These are phyloP conservation scores for Trichoderma cornu-damae DNA, from an alignment of 2,329 filamentous ascomycete species.

Conservation along the genomic window DNA sequence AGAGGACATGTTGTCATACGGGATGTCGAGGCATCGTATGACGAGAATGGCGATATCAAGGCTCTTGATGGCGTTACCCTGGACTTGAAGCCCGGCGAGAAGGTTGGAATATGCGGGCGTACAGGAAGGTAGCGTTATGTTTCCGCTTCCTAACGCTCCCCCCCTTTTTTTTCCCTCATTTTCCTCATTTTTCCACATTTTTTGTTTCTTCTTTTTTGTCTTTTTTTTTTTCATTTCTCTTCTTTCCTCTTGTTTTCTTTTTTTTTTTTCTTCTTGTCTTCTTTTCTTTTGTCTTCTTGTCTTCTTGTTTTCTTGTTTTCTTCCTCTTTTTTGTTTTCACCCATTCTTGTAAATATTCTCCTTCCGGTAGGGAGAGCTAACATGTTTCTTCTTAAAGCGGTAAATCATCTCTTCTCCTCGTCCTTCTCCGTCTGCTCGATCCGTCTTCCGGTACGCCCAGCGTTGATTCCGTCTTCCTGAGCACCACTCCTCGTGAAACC, in stretches of 20 bases:
- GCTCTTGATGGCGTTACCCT: constrained; percentile 40
- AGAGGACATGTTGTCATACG: constrained; percentile 28
- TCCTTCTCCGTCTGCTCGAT: constrained; percentile 46
- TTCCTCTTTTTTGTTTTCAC: too few species aligned
- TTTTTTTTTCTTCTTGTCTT: too few species aligned
- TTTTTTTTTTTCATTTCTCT: too few species aligned
- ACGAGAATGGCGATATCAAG: constrained; percentile 23
- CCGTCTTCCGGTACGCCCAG: constrained; percentile 34
- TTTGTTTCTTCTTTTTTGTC: too few species aligned
- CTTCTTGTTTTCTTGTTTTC: too few species aligned
- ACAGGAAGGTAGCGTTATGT: constrained; percentile 23
- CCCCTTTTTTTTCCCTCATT: constrained; percentile 14
- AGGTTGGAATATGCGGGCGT: constrained; percentile 6
- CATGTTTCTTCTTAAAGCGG: constrained; percentile 36
- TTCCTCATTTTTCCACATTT: too few species aligned
- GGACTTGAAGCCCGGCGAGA: constrained; percentile 3
- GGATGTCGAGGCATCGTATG: constrained; percentile 29
- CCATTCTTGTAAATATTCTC: neutral
- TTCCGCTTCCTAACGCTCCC: neutral
- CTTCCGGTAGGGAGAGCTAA: constrained; percentile 19
- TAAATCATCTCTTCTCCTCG: constrained; percentile 46
- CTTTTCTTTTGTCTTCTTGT: too few species aligned
- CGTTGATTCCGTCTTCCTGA: constrained; percentile 42
- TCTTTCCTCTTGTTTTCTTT: too few species aligned
- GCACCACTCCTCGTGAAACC: constrained; percentile 37